Conservation (phyloP, 176 grass and related monocot genomes). For the Chloris gayana region DNA sequence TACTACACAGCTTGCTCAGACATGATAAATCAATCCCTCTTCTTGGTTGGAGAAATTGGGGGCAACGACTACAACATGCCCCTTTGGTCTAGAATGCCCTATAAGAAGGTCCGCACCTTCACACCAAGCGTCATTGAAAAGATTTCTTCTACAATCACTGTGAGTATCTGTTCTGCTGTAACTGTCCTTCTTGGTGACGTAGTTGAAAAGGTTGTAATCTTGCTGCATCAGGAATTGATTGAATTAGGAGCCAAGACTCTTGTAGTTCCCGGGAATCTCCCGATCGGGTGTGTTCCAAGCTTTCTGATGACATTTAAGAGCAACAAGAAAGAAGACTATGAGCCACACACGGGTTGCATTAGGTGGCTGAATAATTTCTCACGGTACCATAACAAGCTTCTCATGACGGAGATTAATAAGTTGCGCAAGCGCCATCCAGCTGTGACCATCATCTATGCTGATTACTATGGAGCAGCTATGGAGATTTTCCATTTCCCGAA, state of each 20-base stretch:
- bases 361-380: constrained; percentile 82
- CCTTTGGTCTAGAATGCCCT: constrained; percentile 28
- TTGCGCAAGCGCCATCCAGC: constrained; percentile 51
- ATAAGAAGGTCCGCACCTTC: constrained; percentile 67
- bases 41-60: constrained; percentile 90
- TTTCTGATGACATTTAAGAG: constrained; percentile 72
- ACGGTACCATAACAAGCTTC: constrained; percentile 67
- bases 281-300: constrained; percentile 70
- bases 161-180: constrained; percentile 30
- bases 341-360: constrained; percentile 74
- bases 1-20: constrained; percentile 38
- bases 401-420: constrained; percentile 51
- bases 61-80: constrained; percentile 95
- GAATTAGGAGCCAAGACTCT: constrained; percentile 69
- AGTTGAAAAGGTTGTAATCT: not conserved
- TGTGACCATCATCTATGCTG: constrained; percentile 67
- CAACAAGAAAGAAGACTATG: constrained; percentile 64
- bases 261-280: constrained; percentile 84
- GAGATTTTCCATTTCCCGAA: constrained; percentile 55
- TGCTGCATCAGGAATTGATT: constrained; percentile 66
- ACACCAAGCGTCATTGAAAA: constrained; percentile 63
- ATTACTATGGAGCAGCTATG: constrained; percentile 82
- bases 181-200: no score
- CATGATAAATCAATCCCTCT: constrained; percentile 59
- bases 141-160: constrained; percentile 69